These are phyloP conservation scores for Lolium perenne DNA, from an alignment of 176 grass and related monocot species.

Conservation along the genomic window DNA sequence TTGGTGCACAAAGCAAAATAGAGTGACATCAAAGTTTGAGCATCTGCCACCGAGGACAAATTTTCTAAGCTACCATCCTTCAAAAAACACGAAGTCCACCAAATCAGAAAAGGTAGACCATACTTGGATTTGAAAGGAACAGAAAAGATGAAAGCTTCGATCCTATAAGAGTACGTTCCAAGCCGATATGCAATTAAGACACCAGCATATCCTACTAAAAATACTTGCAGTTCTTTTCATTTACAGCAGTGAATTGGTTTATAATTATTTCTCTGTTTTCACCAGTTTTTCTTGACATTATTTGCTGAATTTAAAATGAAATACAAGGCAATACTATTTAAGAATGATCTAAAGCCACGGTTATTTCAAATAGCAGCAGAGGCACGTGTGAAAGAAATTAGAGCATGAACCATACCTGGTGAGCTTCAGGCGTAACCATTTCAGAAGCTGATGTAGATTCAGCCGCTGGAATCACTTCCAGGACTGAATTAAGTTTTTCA, in stretches of 20 bases:
- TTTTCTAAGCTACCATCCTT: constrained; percentile 70
- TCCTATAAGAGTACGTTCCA: constrained; percentile 3
- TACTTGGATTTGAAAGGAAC: constrained; percentile 5
- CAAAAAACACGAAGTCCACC: constrained; percentile 40
- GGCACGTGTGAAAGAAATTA: constrained; percentile 32
- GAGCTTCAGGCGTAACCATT: constrained; percentile 45
- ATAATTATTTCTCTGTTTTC: neutral
- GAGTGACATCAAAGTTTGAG: constrained; percentile 80
- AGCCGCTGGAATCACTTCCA: constrained; percentile 52
- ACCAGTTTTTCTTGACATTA: constrained; percentile 4
- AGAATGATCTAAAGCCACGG: constrained; percentile 17
- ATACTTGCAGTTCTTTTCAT: constrained; percentile 18
- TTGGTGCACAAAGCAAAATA: constrained; percentile 98
- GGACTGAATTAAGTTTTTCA: constrained; percentile 80
- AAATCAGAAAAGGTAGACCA: constrained; percentile 33
- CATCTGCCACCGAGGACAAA: constrained; percentile 54
- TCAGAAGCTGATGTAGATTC: constrained; percentile 48
- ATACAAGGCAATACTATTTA: neutral
- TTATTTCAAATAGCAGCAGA: constrained; percentile 31
- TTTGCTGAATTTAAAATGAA: neutral
- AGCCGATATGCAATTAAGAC: constrained; percentile 3
- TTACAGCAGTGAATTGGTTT: neutral
- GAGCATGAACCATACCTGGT: constrained; percentile 54
- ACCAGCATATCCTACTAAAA: constrained; percentile 16
- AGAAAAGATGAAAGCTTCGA: neutral